A percentile compares a stretch with the other conserved stretches of the same genome.
Evolutionary conservation across 2,329 filamentous ascomycete species (phyloP).

Genomic region (Aspergillus versicolor): DNA sequence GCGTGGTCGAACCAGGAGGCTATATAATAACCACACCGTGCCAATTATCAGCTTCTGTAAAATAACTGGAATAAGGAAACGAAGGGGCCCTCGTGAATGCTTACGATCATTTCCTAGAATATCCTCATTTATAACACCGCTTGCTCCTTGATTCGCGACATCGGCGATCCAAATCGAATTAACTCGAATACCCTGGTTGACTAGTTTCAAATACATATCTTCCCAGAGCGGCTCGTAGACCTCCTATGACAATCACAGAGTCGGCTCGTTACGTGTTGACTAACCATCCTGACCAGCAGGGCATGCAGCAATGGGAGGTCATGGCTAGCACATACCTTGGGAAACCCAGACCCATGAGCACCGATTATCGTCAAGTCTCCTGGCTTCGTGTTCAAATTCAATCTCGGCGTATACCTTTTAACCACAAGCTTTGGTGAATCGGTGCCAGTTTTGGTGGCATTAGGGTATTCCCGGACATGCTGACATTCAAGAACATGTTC

Average conservation of each 20-base stretch:
- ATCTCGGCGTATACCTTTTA: conserved; percentile 76
- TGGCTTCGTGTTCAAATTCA: conserved; percentile 60
- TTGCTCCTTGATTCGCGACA: conserved; percentile 71
- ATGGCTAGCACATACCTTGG: conserved; percentile 58
- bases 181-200: conserved; percentile 50
- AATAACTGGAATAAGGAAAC: too few relatives aligned
- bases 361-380: conserved; percentile 78
- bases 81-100: conserved; percentile 24
- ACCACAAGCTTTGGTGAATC: conserved; percentile 68
- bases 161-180: conserved; percentile 75
- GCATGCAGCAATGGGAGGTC: too few relatives aligned
- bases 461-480: conserved; percentile 55
- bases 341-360: conserved; percentile 80
- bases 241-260: background rate
- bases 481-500: conserved; percentile 38
- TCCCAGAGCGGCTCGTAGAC: conserved; percentile 12
- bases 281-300: too few relatives aligned
- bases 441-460: conserved; percentile 55
- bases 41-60: too few relatives aligned
- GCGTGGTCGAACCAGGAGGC: conserved; percentile 77
- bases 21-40: conserved; percentile 29
- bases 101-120: conserved; percentile 76
- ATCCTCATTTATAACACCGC: conserved; percentile 68
- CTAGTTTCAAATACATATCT: conserved; percentile 35
- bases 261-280: too few relatives aligned